Evolutionary conservation across 352 stramenopile species (phyloP), one percentile per base, ranked within the genome.

Genomic region (Blastocystis sp.): DNA sequence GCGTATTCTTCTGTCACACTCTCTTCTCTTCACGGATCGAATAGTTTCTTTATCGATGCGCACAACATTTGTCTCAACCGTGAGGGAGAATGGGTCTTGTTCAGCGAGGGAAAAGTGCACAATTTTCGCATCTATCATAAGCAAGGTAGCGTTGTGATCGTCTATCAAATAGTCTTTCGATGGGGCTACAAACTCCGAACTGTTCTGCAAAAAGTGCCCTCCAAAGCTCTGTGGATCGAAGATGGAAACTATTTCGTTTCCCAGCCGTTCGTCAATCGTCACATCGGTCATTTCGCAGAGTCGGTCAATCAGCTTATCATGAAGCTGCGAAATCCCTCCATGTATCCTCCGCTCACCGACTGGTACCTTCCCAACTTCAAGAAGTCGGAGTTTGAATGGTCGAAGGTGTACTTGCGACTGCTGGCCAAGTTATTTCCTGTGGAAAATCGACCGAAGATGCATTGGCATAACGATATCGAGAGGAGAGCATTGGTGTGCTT

Each of bases 261-360:
- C 26, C 50, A 53, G n/a, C 23, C 66, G 20, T 77, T 56, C 50
- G 3, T 77, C 11, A 77, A 37, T 20, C n/a, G n/a, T 47, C 66
- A 77, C 39, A 77, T 77, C 34, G 26, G 20, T 23, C 66, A 77
- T 34, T 77, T 77, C 66, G 9, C 23, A 23, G 66, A 77, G 39
- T 54, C 23, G 7, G 66, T 77, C 3, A 77, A 77, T n/a, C 66
- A 77, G 34, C 5, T 55, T 55, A 37, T 59, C 29, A 41, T 77
- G 20, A 77, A 77, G 29, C 50, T 77, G 29, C 34, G n/a, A 3
- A 20, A 77, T 77, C 66, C 23, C 5, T 53, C 26, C 3, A 34
- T 77, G 26, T 77, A 77, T 55, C 66, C 66, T 18, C 3, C 26
- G 11, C 3, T 77, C 56, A n/a, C 5, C 37, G 66, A 53, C 26